phyloP scores from a whole-genome alignment of 768 basidiomycete genomes.

The Pisolithus tinctorius region DNA sequence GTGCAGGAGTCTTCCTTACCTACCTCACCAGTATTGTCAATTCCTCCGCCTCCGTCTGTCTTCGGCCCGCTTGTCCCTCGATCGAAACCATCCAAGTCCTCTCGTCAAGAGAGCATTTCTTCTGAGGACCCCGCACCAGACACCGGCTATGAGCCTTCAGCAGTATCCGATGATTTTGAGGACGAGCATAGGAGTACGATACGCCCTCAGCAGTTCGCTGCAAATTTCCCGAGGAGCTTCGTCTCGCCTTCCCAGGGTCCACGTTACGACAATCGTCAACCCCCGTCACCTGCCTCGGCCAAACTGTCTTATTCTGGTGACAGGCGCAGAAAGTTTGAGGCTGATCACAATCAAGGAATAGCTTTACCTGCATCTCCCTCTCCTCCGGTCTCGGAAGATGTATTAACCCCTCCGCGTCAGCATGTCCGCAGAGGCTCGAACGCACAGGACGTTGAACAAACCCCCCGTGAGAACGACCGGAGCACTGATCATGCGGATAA shows the following conservation, averaged over 20 bases:
- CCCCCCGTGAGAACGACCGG: conserved; percentile 19
- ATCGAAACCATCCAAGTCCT: conserved; percentile 40
- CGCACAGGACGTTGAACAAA: conserved; percentile 20
- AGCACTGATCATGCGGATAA: conserved; percentile 11
- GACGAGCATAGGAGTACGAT: conserved; percentile 45
- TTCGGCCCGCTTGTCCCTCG: conserved; percentile 46
- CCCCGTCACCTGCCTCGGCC: conserved; percentile 29
- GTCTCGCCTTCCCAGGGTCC: conserved; percentile 33
- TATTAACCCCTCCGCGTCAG: conserved; percentile 19
- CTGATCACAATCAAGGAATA: conserved; percentile 13
- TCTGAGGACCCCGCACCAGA: conserved; percentile 49
- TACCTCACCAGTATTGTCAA: conserved; percentile 36
- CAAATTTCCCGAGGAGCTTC: conserved; percentile 25
- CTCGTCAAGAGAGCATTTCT: conserved; percentile 65
- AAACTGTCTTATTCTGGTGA: conserved; percentile 18
- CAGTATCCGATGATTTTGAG: conserved; percentile 50
- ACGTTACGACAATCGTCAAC: conserved; percentile 34
- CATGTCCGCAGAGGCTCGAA: conserved; percentile 21
- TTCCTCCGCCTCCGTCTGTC: conserved; percentile 44
- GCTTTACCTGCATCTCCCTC: conserved; percentile 22
- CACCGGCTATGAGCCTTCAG: conserved; percentile 62
- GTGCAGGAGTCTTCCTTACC: conserved; percentile 48
- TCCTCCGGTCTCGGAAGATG: conserved; percentile 27
- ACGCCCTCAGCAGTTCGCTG: conserved; percentile 31
- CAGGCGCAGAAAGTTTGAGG: conserved; percentile 18